phyloP scores from a whole-genome alignment of 345 rosid species.

The Dimocarpus longan region DNA sequence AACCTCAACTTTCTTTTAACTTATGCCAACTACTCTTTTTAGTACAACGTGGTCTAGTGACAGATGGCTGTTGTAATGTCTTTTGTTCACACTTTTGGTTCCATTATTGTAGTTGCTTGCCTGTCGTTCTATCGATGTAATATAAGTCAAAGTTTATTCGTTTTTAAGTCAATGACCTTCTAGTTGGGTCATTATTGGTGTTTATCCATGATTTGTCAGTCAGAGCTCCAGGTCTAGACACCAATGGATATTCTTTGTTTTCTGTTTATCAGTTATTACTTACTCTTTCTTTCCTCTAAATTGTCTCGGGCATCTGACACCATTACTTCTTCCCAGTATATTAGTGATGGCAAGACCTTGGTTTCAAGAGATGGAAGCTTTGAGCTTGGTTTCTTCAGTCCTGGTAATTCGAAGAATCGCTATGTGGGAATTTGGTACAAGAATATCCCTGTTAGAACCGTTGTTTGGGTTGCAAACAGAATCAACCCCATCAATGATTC shows the following conservation, averaged over 20 bases:
- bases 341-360: slow-evolving; percentile 24
- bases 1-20: too few species aligned
- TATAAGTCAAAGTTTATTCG: neutral
- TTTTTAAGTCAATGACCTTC: neutral
- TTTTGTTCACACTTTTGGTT: neutral
- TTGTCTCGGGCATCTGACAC: slow-evolving; percentile 15
- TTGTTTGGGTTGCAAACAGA: slow-evolving; percentile 64
- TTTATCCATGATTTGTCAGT: too few species aligned
- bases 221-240: neutral
- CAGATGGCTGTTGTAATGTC: neutral
- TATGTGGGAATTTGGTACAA: slow-evolving; percentile 62
- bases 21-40: neutral
- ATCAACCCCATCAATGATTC: slow-evolving; percentile 42
- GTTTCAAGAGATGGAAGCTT: slow-evolving; percentile 29
- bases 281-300: neutral
- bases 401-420: slow-evolving; percentile 36
- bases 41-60: neutral
- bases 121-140: neutral
- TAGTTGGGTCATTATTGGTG: neutral
- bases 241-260: slow-evolving; percentile 14
- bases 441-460: slow-evolving; percentile 33
- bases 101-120: neutral
- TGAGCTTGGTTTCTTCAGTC: slow-evolving; percentile 47
- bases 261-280: neutral
- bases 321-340: neutral